Conservation (phyloP, 345 rosid species). For the Populus deltoides region DNA sequence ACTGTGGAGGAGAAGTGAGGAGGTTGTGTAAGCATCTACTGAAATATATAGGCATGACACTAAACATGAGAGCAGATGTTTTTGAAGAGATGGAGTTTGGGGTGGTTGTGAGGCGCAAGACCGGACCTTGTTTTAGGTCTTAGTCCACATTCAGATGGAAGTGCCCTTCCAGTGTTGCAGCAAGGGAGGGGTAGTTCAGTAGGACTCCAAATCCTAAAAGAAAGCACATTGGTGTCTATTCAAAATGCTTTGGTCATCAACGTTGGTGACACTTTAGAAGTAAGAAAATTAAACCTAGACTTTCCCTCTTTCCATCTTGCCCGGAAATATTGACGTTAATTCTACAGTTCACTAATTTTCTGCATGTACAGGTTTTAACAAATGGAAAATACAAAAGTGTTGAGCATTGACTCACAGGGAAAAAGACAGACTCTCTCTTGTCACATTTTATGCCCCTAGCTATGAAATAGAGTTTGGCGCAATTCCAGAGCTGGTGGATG, state of each 20-base stretch:
- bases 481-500: conserved; percentile 64
- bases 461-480: conserved; percentile 83
- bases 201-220: conserved; percentile 85
- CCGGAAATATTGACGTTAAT: not conserved
- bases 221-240: conserved; percentile 63
- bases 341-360: not conserved
- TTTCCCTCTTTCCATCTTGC: not conserved
- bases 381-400: conserved; percentile 95
- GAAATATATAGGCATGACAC: conserved; percentile 53
- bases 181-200: conserved; percentile 60
- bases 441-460: conserved; percentile 92
- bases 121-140: conserved; percentile 96
- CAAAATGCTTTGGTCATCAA: conserved; percentile 72
- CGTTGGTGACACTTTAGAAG: conserved; percentile 88
- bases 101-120: conserved; percentile 68
- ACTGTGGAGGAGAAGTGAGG: conserved; percentile 61
- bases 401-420: conserved; percentile 77
- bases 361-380: conserved; percentile 58
- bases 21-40: conserved; percentile 62
- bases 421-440: conserved; percentile 81
- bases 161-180: conserved; percentile 91
- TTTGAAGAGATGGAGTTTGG: conserved; percentile 74
- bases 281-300: conserved; percentile 19
- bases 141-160: conserved; percentile 97
- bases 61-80: conserved; percentile 51